These are phyloP conservation scores for Solanum rostratum DNA, from an alignment of 257 asterid genomes.

Conservation along the genomic window DNA sequence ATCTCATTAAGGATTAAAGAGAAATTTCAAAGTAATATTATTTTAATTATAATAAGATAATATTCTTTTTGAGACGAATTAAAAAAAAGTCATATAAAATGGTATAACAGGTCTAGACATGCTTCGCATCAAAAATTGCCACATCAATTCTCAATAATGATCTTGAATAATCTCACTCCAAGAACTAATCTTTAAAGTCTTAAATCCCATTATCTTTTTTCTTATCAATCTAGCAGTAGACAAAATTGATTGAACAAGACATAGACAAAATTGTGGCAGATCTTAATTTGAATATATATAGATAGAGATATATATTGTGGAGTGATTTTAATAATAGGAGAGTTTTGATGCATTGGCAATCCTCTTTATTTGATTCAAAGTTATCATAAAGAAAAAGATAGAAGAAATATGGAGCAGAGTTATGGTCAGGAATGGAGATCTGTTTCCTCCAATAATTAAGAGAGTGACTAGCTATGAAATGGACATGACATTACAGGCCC, in stretches of 20 bases:
- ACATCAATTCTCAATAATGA: no score
- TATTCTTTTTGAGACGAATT: no score
- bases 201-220: no score
- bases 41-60: no score
- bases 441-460: neutral
- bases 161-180: neutral
- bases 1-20: no score
- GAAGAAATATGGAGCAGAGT: neutral
- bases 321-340: neutral
- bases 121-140: no score
- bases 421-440: neutral
- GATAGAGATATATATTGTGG: neutral
- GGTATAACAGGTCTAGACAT: no score
- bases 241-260: neutral
- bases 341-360: neutral
- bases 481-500: neutral
- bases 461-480: neutral
- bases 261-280: neutral
- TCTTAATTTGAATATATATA: neutral
- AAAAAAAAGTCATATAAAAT: no score
- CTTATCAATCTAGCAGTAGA: neutral
- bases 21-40: no score
- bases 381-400: neutral
- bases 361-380: neutral
- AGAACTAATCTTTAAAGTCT: neutral